These are phyloP conservation scores for Fusarium hainanense DNA, from an alignment of 2,329 filamentous ascomycete species.

Conservation along the genomic window DNA sequence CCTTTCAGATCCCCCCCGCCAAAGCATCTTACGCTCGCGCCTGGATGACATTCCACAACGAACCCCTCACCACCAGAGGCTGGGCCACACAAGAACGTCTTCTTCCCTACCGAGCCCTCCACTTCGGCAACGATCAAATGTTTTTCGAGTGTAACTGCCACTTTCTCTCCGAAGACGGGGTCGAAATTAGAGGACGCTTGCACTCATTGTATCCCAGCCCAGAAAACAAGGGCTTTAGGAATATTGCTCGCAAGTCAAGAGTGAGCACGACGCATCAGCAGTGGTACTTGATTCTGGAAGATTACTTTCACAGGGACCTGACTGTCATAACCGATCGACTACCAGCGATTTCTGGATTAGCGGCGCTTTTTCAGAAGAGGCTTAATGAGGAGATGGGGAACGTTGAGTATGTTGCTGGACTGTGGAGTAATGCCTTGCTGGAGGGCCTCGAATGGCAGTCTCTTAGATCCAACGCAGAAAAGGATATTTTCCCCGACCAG, in stretches of 20 bases:
- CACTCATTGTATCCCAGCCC: background rate
- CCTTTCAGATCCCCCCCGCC: background rate
- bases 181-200: slow-evolving; percentile 1
- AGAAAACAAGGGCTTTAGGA: background rate
- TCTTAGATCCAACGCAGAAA: background rate
- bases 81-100: slow-evolving; percentile 26
- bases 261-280: background rate
- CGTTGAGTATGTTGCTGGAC: background rate
- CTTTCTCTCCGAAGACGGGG: slow-evolving; percentile 16
- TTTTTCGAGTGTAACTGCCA: slow-evolving; percentile 26
- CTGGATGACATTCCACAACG: background rate
- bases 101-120: slow-evolving; percentile 4
- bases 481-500: background rate
- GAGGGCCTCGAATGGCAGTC: background rate
- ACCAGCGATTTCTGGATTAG: background rate
- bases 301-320: background rate
- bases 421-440: background rate
- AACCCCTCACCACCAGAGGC: slow-evolving; percentile 14
- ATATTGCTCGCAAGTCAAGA: background rate
- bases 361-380: background rate
- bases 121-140: slow-evolving; percentile 15
- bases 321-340: background rate
- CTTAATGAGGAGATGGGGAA: background rate
- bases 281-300: background rate
- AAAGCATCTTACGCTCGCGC: background rate